These are phyloP conservation scores for Fusarium brachygibbosum DNA, from an alignment of 2,329 filamentous ascomycete species.

Conservation along the genomic window DNA sequence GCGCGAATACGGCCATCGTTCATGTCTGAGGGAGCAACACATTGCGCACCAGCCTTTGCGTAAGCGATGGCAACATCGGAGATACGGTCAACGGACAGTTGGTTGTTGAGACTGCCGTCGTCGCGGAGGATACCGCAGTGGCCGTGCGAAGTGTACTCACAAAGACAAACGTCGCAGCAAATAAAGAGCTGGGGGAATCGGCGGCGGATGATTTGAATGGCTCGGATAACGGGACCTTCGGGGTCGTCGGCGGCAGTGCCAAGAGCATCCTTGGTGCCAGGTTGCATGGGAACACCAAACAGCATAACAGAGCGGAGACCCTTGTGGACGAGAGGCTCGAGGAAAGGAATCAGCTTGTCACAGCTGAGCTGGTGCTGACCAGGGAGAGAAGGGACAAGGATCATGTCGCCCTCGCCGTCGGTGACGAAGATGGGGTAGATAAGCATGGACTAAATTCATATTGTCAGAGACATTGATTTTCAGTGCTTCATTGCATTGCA, in stretches of 20 bases:
- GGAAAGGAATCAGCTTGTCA: conserved; percentile 86
- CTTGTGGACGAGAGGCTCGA: conserved; percentile 88
- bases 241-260: conserved; percentile 95
- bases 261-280: conserved; percentile 87
- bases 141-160: conserved; percentile 98
- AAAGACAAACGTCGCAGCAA: conserved; percentile 92
- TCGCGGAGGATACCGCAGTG: conserved; percentile 97
- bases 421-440: conserved; percentile 98
- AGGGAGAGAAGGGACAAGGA: conserved; percentile 88
- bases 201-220: conserved; percentile 85
- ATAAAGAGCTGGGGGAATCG: conserved; percentile 93
- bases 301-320: conserved; percentile 93
- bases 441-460: conserved; percentile 83
- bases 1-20: conserved; percentile 97
- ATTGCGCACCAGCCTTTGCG: conserved; percentile 94
- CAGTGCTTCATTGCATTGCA: conserved; percentile 39
- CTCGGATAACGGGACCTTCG: conserved; percentile 88
- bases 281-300: conserved; percentile 90
- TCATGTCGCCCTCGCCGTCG: conserved; percentile 93
- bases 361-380: conserved; percentile 90
- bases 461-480: conserved; percentile 29
- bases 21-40: conserved; percentile 98
- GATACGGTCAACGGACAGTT: conserved; percentile 91
- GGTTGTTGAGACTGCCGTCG: conserved; percentile 93
- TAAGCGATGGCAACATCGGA: conserved; percentile 98